Evolutionary conservation across 1,284 basidiomycete genomes (phyloP), one percentile per base, ranked within the genome.

Genomic region (Pyrrhoderma noxium): DNA sequence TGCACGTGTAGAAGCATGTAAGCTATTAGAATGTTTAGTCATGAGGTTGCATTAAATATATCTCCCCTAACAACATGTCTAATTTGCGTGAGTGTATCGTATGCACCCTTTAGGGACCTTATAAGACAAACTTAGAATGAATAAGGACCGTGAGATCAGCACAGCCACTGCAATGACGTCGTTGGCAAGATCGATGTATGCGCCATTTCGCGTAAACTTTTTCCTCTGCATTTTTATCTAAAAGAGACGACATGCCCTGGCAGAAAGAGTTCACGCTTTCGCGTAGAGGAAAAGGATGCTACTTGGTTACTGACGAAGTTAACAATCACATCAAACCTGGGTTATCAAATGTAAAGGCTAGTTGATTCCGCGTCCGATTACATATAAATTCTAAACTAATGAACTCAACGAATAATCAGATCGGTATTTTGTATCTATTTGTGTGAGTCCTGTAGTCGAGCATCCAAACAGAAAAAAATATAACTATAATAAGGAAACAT

Each of bases 301-400:
- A 96, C 69, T 76, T 96, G n/a, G 76, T 97, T 40, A 94, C 92
- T 5, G 74, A 85, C 43, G 86, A 92, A 61, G 75, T 97, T 13
- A 60, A 85, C 40, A 61, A 65, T 4, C 80, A 92, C 46, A 85
- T 94, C 57, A 69, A 76, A 53, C 76, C 85, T 42, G 93, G 92
- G 0, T 66, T 97, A 45, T 71, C 78, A 56, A 76, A 74, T 42
- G 79, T 89, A 18, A 72, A 88, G 70, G 86, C 83, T 21, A 64
- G 70, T 31, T 19, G 11, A 34, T 35, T 34, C 31, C 16, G 14
- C 8, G 45, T 22, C 21, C 25, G 34, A 49, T 40, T 23, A 19
- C 16, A 11, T 16, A 21, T 23, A 8, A 27, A 7, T 2, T 8
- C 4, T 11, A 25, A 22, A 22, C 16, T 11, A 3, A 41, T 38